Base-by-base conservation (phyloP, 2,329 filamentous ascomycete genomes). In the Trichoderma koningii region DNA sequence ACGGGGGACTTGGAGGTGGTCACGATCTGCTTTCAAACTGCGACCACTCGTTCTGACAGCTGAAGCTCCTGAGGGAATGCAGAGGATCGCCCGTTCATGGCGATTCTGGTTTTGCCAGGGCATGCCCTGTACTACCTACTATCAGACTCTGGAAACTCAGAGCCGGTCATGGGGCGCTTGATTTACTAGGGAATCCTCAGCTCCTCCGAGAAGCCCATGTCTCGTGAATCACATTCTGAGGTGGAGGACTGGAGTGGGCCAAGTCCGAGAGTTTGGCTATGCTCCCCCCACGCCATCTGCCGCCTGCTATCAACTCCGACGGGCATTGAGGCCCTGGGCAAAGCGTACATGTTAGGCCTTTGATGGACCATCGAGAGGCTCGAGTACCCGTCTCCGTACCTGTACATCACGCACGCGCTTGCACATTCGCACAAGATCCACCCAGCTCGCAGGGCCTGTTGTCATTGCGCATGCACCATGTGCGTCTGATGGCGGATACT, bases 381-480 rank as follows among this genome's bases (percentile, higher is more conserved):
- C 38, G 28, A n/a, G 30, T 51, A 38, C 34, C 45, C 51, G 61
- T 64, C 45, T 38, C 10, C 10, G 34, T 38, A 38, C 34, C 51
- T 61, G 47, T 52, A 42, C 44, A 23, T 21, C 30, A 47, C 21
- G 44, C 41, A 57, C 55, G 52, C 52, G n/a, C 52, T 21, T 23
- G 51, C 44, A 30, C 45, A 50, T 42, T 23, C 56, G 15, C 19
- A 51, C 26, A n/a, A 23, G 48, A 44, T 52, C 57, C 57, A 61
- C 57, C 19, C 26, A 44, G 23, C 57, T 15, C 23, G 34, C 57
- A 30, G 38, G 41, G 48, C 41, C 41, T 60, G 55, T 42, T 47
- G 42, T 56, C 61, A 57, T 65, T 21, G 41, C 63, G 44, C 48
- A 47, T 47, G 23, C 48, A 44, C 38, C 48, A 48, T 60, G 30